Base-by-base conservation (phyloP, 768 basidiomycete species). In the Dioszegia crocea region DNA sequence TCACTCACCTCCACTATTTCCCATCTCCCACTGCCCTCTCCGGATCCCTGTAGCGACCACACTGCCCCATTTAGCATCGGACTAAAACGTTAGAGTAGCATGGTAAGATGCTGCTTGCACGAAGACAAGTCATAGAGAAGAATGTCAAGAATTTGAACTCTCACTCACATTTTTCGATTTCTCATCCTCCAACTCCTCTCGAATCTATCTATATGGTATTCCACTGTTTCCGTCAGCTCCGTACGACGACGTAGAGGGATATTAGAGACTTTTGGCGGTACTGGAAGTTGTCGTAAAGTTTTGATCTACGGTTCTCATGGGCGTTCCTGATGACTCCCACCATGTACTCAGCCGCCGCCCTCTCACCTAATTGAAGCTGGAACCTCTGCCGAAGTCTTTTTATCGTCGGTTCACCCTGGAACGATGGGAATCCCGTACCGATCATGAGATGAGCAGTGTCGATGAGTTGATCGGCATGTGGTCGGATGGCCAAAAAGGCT, bases 221-320 rank as follows among this genome's bases (percentile, higher is more conserved):
- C 64, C 64, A 53, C 64, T 66, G 56, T 3, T 14, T 16, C 21
- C 43, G 24, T 57, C 47, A 58, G 45, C 50, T 12, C 11, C 19
- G 2, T 17, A 9, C 29, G 4, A 4, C 11, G 12, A 40, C 14
- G 27, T 39, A 47, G 19, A 8, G 21, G 1, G 12, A 12, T 14
- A 29, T 21, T 19, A 31, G 70, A 65, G 68, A 74, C 70, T 76
- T 76, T 56, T 75, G 73, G 36, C 66, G 49, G 60, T 73, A 70
- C 78, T 96, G 92, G 80, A 94, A 99, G 71, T 92, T 90, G 70
- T 98, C 96, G 69, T 99, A 98, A 0, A 88, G 88, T 6, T 88
- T 91, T 70, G 89, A 91, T 66, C 94, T 81, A 56, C 91, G 83
- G 74, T 98, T 98, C 79, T 97, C 93, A 70, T 93, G 88, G 0